Base-by-base conservation (phyloP, 768 basidiomycete species). In the Boletus reticuloceps region DNA sequence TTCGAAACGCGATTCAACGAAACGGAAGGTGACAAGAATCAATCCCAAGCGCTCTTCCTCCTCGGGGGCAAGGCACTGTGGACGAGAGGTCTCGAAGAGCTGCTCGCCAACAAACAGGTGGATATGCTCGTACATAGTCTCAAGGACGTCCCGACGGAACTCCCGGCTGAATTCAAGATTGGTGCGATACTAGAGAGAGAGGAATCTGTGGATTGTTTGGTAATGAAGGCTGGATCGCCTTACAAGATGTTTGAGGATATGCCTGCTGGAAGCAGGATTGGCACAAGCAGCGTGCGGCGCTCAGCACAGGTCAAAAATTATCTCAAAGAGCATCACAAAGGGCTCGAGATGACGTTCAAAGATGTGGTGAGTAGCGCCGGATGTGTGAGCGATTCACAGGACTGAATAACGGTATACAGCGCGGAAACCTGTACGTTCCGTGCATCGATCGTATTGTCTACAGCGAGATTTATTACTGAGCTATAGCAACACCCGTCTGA, bases 21-120 rank as follows among this genome's bases (percentile, higher is more conserved):
- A 20, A 93, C 86, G 4, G 84, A 74, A 66, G 96, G 78, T 5
- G 96, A 98, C 75, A 89, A 90, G 65, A 94, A 97, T 65, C 92
- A 95, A 72, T 84, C 87, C 2, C 88, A 92, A 60, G 82, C 84
- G n/a, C 77, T 97, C 17, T 95, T 95, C 72, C 78, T 94, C 10
- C 75, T 97, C 16, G 94, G 94, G 38, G 93, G 91, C n/a, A 93
- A 92, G 68, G 81, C 89, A 1, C 72, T 98, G 29, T 99, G 97
- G 97, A 99, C 97, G 37, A 91, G 93, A 63, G 96, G 98, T 63
- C 84, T 99, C 51, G 97, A 99, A 69, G 88, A 90, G 19, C 86
- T 85, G 42, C 75, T 99, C 56, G 78, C 83, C 51, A 79, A 85
- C 42, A 74, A 79, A 31, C 75, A 79, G 13, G 88, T 95, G 47